Evolutionary conservation across 371 early-diverging fungal species (phyloP).

Genomic region (Thermomucor indicae-seudaticae): DNA sequence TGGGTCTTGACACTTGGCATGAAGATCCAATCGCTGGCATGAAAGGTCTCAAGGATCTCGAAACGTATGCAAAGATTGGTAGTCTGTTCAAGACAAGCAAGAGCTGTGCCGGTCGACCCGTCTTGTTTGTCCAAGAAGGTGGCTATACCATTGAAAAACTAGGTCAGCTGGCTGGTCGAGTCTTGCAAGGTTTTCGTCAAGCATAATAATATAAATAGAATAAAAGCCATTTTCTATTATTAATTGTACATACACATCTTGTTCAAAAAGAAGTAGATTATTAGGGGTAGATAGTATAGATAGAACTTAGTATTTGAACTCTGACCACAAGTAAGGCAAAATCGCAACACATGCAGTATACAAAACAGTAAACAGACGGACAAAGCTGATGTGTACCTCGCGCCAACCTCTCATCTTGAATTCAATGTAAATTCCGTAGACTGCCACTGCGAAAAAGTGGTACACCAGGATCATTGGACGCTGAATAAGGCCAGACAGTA

Average conservation of each 20-base stretch:
- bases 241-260: too few relatives aligned
- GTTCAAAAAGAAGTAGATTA: too few relatives aligned
- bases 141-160: conserved; percentile 60
- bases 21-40: conserved; percentile 71
- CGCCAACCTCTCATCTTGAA: conserved; percentile 31
- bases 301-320: conserved; percentile 34
- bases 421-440: conserved; percentile 58
- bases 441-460: conserved; percentile 85
- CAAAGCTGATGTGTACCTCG: conserved; percentile 32
- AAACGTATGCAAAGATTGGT: conserved; percentile 54
- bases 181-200: conserved; percentile 46
- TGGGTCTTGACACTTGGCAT: conserved; percentile 59
- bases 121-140: conserved; percentile 74
- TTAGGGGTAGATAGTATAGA: neutral
- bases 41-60: conserved; percentile 21
- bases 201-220: neutral
- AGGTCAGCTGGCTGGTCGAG: conserved; percentile 55
- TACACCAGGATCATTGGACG: conserved; percentile 64
- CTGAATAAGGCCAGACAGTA: conserved; percentile 71
- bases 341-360: conserved; percentile 54
- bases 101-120: conserved; percentile 34
- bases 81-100: conserved; percentile 25
- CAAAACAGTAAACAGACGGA: conserved; percentile 38
- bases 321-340: conserved; percentile 54
- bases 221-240: too few relatives aligned